Evolutionary conservation across 495 filamentous ascomycete species (phyloP).

Genomic region (Saxispiralis lemnorum): DNA sequence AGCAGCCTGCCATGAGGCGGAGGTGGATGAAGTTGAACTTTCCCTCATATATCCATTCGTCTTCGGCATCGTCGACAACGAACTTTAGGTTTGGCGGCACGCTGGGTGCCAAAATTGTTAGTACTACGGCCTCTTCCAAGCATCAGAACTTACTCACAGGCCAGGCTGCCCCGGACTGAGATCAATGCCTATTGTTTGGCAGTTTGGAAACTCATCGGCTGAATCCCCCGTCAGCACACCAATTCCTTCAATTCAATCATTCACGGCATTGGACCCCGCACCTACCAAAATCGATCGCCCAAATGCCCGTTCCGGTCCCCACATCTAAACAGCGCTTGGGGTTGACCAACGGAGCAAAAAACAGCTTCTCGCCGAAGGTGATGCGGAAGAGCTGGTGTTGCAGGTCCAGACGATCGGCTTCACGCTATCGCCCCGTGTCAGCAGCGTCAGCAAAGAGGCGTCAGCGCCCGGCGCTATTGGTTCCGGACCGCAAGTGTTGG

Average conservation of each 20-base stretch:
- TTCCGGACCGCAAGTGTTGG: too few relatives aligned
- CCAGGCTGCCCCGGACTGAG: constrained; percentile 35
- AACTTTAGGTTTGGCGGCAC: constrained; percentile 37
- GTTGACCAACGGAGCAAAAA: constrained; percentile 31
- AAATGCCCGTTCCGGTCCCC: constrained; percentile 24
- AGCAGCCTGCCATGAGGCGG: constrained; percentile 32
- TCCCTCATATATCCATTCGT: constrained; percentile 33
- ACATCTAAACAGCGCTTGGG: constrained; percentile 21
- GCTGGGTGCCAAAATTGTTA: constrained; percentile 6
- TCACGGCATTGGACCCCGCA: constrained; percentile 1
- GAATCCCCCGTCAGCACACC: neutral
- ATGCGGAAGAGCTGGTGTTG: constrained; percentile 45
- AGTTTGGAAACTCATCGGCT: constrained; percentile 9
- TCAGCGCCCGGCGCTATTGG: too few relatives aligned
- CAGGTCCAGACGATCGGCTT: constrained; percentile 31
- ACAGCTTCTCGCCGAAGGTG: constrained; percentile 32
- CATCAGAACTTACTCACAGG: constrained; percentile 20
- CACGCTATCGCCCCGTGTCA: constrained; percentile 1
- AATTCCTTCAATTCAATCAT: constrained; percentile 4
- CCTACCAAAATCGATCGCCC: constrained; percentile 21
- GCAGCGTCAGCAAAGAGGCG: too few relatives aligned
- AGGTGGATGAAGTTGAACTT: constrained; percentile 38
- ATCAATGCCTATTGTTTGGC: constrained; percentile 30
- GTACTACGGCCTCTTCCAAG: neutral
- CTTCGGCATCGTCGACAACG: constrained; percentile 37